phyloP scores from a whole-genome alignment of 805 yeast genomes.

The Kodamaea fukazawae region DNA sequence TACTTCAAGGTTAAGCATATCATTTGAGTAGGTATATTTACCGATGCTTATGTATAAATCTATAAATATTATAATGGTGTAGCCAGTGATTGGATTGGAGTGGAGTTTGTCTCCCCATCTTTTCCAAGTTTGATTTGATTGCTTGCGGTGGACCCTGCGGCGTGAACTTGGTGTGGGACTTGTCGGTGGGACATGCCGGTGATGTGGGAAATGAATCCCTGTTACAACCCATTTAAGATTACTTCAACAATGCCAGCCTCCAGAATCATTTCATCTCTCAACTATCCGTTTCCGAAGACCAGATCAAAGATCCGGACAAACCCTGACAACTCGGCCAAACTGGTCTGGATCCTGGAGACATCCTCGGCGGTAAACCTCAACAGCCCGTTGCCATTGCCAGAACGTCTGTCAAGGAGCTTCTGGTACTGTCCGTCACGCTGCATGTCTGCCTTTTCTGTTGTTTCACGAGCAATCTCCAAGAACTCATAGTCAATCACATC shows the following conservation, averaged over 20 bases:
- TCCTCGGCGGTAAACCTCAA: neutral
- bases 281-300: neutral
- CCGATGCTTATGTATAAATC: slow-evolving; percentile 3
- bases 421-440: neutral
- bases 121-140: too few species aligned
- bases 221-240: too few species aligned
- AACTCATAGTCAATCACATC: neutral
- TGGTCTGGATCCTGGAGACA: neutral
- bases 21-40: slow-evolving; percentile 33
- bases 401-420: neutral
- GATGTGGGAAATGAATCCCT: too few species aligned
- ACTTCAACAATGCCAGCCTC: too few species aligned
- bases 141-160: too few species aligned
- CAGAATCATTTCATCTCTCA: too few species aligned
- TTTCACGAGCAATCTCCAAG: neutral
- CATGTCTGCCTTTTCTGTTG: slow-evolving; percentile 1
- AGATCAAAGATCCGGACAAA: slow-evolving; percentile 1
- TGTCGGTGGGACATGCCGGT: too few species aligned
- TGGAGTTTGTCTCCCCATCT: too few species aligned
- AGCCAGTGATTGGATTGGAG: too few species aligned
- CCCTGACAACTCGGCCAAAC: slow-evolving; percentile 1
- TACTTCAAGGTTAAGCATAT: slow-evolving; percentile 87
- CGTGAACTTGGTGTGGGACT: too few species aligned
- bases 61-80: slow-evolving; percentile 1
- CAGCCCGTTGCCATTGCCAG: neutral